Conservation (phyloP, 352 stramenopile genomes). For the Globisporangium rhizosaccharum region DNA sequence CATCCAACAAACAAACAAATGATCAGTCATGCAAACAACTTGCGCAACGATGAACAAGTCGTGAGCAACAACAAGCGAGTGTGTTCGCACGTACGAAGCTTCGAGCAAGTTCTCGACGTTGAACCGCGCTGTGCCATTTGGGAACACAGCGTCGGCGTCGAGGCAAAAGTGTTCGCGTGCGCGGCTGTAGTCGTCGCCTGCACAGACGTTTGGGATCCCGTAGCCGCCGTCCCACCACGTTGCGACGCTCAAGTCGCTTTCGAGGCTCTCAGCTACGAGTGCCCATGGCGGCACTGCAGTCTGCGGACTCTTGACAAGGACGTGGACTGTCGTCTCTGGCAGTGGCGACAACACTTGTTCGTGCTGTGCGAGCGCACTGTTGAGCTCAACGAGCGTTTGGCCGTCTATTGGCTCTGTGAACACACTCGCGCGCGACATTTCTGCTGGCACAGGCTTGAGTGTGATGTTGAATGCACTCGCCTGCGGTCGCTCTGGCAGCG, state of each 20-base stretch:
- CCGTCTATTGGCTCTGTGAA: neutral
- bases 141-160: constrained; percentile 22
- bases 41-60: neutral
- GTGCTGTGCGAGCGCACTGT: neutral
- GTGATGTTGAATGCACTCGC: constrained; percentile 24
- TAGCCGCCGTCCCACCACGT: constrained; percentile 76
- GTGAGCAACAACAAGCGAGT: too few relatives aligned
- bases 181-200: constrained; percentile 46
- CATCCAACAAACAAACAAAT: neutral
- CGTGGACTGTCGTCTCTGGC: constrained; percentile 16
- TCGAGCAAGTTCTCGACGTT: constrained; percentile 79
- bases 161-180: constrained; percentile 56
- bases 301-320: constrained; percentile 54
- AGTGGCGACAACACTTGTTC: neutral
- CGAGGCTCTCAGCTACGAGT: constrained; percentile 44
- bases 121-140: constrained; percentile 48
- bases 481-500: constrained; percentile 21
- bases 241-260: constrained; percentile 66
- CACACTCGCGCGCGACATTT: constrained; percentile 9
- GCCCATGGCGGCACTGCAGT: constrained; percentile 59
- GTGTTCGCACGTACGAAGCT: constrained; percentile 27
- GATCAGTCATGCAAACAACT: neutral
- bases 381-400: constrained; percentile 6
- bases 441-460: constrained; percentile 10
- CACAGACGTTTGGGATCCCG: constrained; percentile 70